phyloP scores from a whole-genome alignment of 2,329 filamentous ascomycete genomes.

The Ophiostoma pallidulum region DNA sequence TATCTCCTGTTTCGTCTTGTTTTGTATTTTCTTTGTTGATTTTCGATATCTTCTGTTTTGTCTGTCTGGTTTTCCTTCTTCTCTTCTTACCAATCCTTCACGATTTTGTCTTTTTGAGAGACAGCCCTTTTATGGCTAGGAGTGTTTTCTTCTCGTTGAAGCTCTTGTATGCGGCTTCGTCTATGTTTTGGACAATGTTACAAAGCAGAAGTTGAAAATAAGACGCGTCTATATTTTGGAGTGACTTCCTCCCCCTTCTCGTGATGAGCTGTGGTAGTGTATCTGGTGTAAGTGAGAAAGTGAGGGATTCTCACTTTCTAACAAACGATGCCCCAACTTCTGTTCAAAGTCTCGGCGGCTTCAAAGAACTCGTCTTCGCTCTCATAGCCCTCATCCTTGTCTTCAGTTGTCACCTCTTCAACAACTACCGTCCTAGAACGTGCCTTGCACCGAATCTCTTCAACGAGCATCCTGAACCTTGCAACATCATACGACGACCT shows the following conservation, averaged over 20 bases:
- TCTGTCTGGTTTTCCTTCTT: not conserved
- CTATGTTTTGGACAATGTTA: not conserved
- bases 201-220: not conserved
- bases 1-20: constrained; percentile 8
- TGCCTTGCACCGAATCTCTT: too few relatives aligned
- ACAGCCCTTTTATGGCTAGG: not conserved
- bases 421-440: too few relatives aligned
- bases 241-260: not conserved
- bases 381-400: too few relatives aligned
- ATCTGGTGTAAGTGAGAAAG: too few relatives aligned
- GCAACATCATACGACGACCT: too few relatives aligned
- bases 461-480: too few relatives aligned
- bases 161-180: constrained; percentile 2
- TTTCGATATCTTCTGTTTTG: not conserved
- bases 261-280: too few relatives aligned
- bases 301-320: too few relatives aligned
- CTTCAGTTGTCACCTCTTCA: too few relatives aligned
- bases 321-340: too few relatives aligned
- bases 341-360: too few relatives aligned
- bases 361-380: too few relatives aligned
- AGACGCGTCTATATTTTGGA: not conserved
- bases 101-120: not conserved
- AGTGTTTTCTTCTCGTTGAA: not conserved
- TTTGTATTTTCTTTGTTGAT: not conserved
- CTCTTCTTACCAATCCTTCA: not conserved